Base-by-base conservation (phyloP, 2,329 filamentous ascomycete species). In the Xylaria sp. region DNA sequence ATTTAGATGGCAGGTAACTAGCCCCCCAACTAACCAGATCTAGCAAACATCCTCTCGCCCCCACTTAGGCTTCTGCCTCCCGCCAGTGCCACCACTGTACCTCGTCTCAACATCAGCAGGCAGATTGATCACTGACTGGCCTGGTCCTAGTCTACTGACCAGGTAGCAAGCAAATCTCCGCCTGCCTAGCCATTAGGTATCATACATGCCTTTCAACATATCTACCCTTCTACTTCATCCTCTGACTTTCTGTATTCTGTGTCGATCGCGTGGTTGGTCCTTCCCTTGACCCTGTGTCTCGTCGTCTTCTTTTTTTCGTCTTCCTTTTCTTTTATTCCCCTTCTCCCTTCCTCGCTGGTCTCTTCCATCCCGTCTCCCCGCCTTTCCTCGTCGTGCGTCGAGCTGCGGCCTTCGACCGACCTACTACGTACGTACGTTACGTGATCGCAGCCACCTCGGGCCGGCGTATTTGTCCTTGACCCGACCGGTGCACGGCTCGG, bases 31-130 rank as follows among this genome's bases (percentile, higher is more conserved):
- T 47, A 47, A 47, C 42, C 42, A 47, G n/a, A 47, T 47, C 39
- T 5, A 14, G 19, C 11, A 45, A n/a, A 36, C 42, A 62, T 36
- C 6, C 7, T 51, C 34, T n/a, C n/a, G n/a, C 3, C 19, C 21
- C 47, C 19, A 64, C 34, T 59, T 64, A 32, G 61, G 61, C 53
- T 32, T 64, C 45, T 61, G 57, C 39, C 27, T 54, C 58, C 34
- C 17, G n/a, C 42, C 3, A 27, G 24, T 27, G 24, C 24, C 24
- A 27, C 24, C 24, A 27, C 2, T 27, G 24, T 27, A 27, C 11
- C 32, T 34, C 34, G 8, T 17, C 17, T 4, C 42, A 8, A 47
- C 17, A n/a, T 19, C n/a, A 47, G 14, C 12, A 17, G 42, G 14
- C 42, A 47, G 42, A 47, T 9, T 19, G 14, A 47, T 17, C 34